These are phyloP conservation scores for Pythium plurisporium DNA, from an alignment of 352 stramenopile species.

Conservation along the genomic window DNA sequence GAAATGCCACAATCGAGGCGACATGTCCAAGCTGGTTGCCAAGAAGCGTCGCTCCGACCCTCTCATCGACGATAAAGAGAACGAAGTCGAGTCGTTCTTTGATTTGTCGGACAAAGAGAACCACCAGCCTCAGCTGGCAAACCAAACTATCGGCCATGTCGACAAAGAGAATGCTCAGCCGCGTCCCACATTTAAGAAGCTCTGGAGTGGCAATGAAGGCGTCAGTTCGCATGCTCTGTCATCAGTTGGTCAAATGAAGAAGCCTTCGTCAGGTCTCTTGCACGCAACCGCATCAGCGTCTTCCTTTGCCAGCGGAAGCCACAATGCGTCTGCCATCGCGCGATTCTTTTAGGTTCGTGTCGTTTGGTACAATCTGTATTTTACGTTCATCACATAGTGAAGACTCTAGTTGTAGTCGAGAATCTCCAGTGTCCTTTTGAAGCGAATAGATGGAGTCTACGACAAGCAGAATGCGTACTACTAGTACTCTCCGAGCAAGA, in stretches of 20 bases:
- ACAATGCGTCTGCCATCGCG: constrained; percentile 17
- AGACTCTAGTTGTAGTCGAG: neutral
- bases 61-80: constrained; percentile 24
- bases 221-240: neutral
- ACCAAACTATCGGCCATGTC: neutral
- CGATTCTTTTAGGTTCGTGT: constrained; percentile 29
- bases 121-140: neutral
- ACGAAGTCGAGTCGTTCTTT: constrained; percentile 38
- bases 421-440: constrained; percentile 6
- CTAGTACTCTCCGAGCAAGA: too few species aligned
- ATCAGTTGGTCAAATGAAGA: too few species aligned
- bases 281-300: constrained; percentile 1
- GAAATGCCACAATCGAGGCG: constrained; percentile 56
- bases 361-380: too few species aligned
- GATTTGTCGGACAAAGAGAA: constrained; percentile 26
- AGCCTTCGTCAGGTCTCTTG: neutral
- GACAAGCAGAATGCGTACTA: too few species aligned
- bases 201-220: constrained; percentile 24
- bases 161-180: constrained; percentile 20
- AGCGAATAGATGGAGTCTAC: neutral
- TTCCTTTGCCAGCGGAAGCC: constrained; percentile 5
- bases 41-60: constrained; percentile 22
- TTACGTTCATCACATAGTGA: too few species aligned
- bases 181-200: constrained; percentile 22
- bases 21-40: neutral